Base-by-base conservation (phyloP, 2,329 filamentous ascomycete species). In the Colletotrichum sp. region DNA sequence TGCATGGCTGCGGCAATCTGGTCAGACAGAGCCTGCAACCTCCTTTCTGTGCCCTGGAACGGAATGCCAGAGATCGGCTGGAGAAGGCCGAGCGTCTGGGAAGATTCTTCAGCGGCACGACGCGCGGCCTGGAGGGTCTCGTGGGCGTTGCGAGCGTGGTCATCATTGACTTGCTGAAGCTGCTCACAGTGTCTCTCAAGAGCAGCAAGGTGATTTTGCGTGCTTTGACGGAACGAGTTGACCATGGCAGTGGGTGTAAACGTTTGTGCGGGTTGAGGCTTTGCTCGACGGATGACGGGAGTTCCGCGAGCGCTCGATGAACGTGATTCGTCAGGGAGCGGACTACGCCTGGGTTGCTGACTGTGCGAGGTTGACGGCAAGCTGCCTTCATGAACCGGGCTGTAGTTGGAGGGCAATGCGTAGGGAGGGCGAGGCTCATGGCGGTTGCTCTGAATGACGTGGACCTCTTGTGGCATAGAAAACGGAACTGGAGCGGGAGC, bases 31-130 rank as follows among this genome's bases (percentile, higher is more conserved):
- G 73, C 72, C 16, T 76, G 70, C 15, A 76, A 39, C 34, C 73
- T 73, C 26, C 65, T 68, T 64, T 76, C 73, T 16, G 73, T 76
- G 12, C 73, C 73, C 26, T 64, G 59, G 16, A 76, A 64, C 10
- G 73, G 73, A 24, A 76, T 76, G 8, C 73, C 73, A 21, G 64
- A 68, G 21, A 76, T 64, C 8, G 73, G 73, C 36, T 76, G 73
- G 8, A 76, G 64, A 15, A 73, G 70, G 6, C 28, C 26, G 21
- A 76, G 73, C 16, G 60, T 62, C 64, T 76, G 57, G 28, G 44
- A 32, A 13, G 73, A 64, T 9, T 73, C 64, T 16, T 76, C 64
- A 6, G 59, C 39, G 13, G 64, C 36, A 13, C 64, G 70, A 26
- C 49, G 73, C n/a, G 30, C 49, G 15, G 59, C 64, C 9, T 73